Evolutionary conservation across 2,329 filamentous ascomycete genomes (phyloP), one percentile per base, ranked within the genome.

Genomic region (Tolypocladium ovalisporum): DNA sequence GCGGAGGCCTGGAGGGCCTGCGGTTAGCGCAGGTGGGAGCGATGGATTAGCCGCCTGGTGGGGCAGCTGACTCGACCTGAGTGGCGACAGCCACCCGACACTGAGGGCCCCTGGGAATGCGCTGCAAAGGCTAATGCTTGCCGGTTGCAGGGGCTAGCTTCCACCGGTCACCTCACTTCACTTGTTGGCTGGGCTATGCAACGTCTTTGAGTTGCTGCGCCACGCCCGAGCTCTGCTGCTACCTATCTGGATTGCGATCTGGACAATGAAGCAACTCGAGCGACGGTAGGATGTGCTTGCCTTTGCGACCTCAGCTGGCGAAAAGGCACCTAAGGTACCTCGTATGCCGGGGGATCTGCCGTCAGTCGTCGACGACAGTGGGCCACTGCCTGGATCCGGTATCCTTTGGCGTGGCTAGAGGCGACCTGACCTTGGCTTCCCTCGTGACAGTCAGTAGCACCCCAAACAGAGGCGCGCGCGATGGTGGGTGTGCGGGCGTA

Each of bases 41-140:
- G 55, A 54, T 58, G 57, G 60, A 56, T 57, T 61, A 62, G 62
- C 59, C 62, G 60, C 64, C 58, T 65, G 61, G 66, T 68, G 67
- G 67, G 63, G 65, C 67, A 68, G 64, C 66, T 70, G 67, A 69
- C 67, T 68, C 39, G 56, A 34, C 56, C 65, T 62, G 58, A 62
- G 66, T 68, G 66, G 66, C 66, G 56, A 56, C 12, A 29, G n/a
- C 55, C 47, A 37, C 55, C 44, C 52, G 52, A 42, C 36, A 22
- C 15, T 15, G 37, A 54, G 52, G 52, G n/a, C 22, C 52, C 35
- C 52, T 54, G 52, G 35, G 34, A 27, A 29, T 27, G 52, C 52
- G 34, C 52, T 37, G 52, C 37, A 34, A 40, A 34, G 19, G 29
- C 44, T 49, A 52, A 52, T 13, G 19, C 47, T 52, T n/a, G 6